These are phyloP conservation scores for Wickerhamiella allomyrinae DNA, from an alignment of 805 yeast genomes.

Conservation along the genomic window DNA sequence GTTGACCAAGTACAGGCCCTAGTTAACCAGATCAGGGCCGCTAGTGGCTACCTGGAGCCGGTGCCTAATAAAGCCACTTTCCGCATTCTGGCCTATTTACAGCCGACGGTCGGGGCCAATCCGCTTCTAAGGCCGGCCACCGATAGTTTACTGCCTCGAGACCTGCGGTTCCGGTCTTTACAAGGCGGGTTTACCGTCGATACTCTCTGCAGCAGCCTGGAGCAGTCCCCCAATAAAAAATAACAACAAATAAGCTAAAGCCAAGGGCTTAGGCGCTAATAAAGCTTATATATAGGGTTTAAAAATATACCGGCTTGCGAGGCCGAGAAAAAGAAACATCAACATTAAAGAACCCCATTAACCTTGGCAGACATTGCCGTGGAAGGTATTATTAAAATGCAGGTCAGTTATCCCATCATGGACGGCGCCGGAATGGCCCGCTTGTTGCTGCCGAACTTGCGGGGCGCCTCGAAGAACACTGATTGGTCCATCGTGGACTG, in stretches of 20 bases:
- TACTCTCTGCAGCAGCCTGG: too few species aligned
- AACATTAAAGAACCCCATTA: too few species aligned
- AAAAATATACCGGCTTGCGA: too few species aligned
- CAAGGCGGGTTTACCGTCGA: background rate
- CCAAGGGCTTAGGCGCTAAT: too few species aligned
- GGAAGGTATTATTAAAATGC: too few species aligned
- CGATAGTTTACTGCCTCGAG: background rate
- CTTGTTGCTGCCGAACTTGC: slow-evolving; percentile 1
- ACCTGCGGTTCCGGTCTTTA: background rate
- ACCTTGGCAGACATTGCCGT: too few species aligned
- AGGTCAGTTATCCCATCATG: background rate
- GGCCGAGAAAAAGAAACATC: too few species aligned
- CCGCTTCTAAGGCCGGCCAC: background rate
- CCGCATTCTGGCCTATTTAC: background rate
- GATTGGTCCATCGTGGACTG: slow-evolving; percentile 1
- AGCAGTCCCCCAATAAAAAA: too few species aligned
- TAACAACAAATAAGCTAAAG: too few species aligned
- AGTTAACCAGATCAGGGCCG: slow-evolving; percentile 1
- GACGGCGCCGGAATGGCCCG: background rate
- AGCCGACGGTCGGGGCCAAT: background rate
- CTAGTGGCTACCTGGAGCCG: background rate
- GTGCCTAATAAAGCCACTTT: background rate
- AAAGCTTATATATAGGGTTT: too few species aligned
- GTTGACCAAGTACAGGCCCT: background rate
- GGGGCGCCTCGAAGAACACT: background rate